phyloP scores from a whole-genome alignment of 768 basidiomycete genomes.

The Suillus occidentalis region DNA sequence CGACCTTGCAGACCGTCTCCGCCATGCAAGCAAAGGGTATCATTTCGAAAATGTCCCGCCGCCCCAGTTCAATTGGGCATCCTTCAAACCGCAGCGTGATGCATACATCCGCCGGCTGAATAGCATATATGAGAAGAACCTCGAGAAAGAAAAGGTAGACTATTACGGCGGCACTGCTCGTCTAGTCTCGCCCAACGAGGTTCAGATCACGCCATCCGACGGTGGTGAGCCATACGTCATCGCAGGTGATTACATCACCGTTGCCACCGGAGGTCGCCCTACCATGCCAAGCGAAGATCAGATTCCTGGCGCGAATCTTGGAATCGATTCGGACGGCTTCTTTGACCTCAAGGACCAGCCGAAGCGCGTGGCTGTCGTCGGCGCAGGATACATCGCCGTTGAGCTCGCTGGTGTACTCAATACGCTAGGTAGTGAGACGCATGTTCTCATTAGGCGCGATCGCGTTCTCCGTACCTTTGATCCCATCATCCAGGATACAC shows the following conservation, averaged over 20 bases:
- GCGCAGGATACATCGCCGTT: constrained; percentile 97
- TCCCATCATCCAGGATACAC: constrained; percentile 74
- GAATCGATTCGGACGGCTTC: constrained; percentile 95
- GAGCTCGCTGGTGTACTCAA: constrained; percentile 96
- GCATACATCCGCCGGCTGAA: constrained; percentile 91
- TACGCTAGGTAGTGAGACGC: constrained; percentile 87
- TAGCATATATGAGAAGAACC: constrained; percentile 88
- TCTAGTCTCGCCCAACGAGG: constrained; percentile 64
- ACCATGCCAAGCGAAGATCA: constrained; percentile 72
- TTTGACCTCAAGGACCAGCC: constrained; percentile 91
- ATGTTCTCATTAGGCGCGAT: constrained; percentile 87
- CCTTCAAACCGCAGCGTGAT: constrained; percentile 93
- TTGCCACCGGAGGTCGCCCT: constrained; percentile 88
- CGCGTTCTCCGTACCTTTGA: constrained; percentile 94
- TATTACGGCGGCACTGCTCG: constrained; percentile 78
- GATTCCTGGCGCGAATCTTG: constrained; percentile 88
- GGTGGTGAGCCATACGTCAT: constrained; percentile 68
- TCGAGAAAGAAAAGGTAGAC: constrained; percentile 84
- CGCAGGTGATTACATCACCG: constrained; percentile 71
- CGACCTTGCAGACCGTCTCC: constrained; percentile 82
- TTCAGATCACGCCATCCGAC: constrained; percentile 73
- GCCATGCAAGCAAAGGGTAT: constrained; percentile 72
- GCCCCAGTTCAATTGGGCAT: constrained; percentile 81
- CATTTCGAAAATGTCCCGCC: constrained; percentile 60
- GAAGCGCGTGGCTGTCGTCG: constrained; percentile 89